Evolutionary conservation across 106 monocot genomes (phyloP), one percentile per base, ranked within the genome.

Genomic region (Phalaenopsis equestris): DNA sequence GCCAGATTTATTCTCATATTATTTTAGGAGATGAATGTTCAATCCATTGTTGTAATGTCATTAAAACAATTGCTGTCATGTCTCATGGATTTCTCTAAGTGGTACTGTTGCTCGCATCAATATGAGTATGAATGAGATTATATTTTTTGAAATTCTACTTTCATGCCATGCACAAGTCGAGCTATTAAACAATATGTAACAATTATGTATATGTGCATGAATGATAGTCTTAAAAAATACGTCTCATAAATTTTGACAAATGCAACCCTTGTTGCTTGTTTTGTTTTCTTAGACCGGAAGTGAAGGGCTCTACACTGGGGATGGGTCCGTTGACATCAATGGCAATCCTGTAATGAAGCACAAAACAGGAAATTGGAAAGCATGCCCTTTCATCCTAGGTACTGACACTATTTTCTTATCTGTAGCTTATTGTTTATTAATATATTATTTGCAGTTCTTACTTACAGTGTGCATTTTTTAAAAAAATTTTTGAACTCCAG

Each of bases 331-430:
- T 79, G 87, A 87, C 75, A 65, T 87, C 47, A 38, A 87, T 78
- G 87, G 87, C 18, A 84, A 87, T 79, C 84, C 87, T 81, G 75
- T 87, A 64, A 65, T 87, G 67, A 87, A 87, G 84, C 73, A 81
- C 39, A 76, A 74, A 12, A 84, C 87, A 2, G 87, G 87, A 41
- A 84, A 81, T 43, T 87, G 87, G 87, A 84, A 75, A 79, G 87
- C 87, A 75, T 87, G 87, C 75, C 87, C 87, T 55, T 87, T 87
- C 81, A 87, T 87, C 81, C 77, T 87, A 87, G 87, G 87, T 84
- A 84, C 42, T 55, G 24, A 8, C 30, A 67, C 9, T 17, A 56
- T 39, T 83, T 77, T 67, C 3, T 77, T 18, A 36, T 61, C 9
- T 81, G 56, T 24, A 36, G 2, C 30, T 12, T 36, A 47, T 81